These are phyloP conservation scores for Auriscalpium vulgare DNA, from an alignment of 768 basidiomycete species.

Conservation along the genomic window DNA sequence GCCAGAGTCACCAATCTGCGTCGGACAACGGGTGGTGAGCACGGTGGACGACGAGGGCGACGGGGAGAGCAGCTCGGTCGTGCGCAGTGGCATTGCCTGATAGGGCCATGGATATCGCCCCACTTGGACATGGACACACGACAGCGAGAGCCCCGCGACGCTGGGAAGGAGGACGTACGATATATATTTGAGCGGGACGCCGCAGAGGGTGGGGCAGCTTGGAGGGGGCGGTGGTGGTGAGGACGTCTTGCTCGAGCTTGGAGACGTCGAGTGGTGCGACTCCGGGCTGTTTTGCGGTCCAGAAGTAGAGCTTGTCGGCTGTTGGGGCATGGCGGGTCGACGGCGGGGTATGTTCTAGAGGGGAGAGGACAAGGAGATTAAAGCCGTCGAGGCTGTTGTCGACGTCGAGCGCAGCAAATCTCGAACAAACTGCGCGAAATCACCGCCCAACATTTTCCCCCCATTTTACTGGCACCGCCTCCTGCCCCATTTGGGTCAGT, in stretches of 20 bases:
- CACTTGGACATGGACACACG: constrained; percentile 4
- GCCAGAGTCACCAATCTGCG: constrained; percentile 76
- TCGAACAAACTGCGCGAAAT: background rate
- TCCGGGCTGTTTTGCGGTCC: constrained; percentile 8
- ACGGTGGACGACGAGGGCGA: background rate
- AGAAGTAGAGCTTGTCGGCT: constrained; percentile 7
- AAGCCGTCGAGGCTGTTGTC: background rate
- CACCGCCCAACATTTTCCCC: background rate
- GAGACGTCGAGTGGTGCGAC: background rate
- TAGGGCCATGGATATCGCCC: constrained; percentile 10
- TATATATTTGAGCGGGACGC: constrained; percentile 72
- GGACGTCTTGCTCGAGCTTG: constrained; percentile 26
- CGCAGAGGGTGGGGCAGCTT: constrained; percentile 46
- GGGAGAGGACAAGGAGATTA: background rate
- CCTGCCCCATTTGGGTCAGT: background rate
- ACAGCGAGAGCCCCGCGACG: background rate
- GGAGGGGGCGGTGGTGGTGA: constrained; percentile 29
- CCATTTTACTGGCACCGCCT: background rate
- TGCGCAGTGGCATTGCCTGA: constrained; percentile 6
- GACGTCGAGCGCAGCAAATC: background rate
- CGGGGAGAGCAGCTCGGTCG: constrained; percentile 1
- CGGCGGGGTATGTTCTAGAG: background rate
- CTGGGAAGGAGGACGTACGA: constrained; percentile 42
- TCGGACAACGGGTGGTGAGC: constrained; percentile 2
- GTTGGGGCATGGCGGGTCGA: constrained; percentile 3